Percentiles rank a stretch among this genome's conserved stretches.
These are phyloP conservation scores for Collybiopsis confluens DNA, from an alignment of 768 basidiomycete species.

Conservation along the genomic window DNA sequence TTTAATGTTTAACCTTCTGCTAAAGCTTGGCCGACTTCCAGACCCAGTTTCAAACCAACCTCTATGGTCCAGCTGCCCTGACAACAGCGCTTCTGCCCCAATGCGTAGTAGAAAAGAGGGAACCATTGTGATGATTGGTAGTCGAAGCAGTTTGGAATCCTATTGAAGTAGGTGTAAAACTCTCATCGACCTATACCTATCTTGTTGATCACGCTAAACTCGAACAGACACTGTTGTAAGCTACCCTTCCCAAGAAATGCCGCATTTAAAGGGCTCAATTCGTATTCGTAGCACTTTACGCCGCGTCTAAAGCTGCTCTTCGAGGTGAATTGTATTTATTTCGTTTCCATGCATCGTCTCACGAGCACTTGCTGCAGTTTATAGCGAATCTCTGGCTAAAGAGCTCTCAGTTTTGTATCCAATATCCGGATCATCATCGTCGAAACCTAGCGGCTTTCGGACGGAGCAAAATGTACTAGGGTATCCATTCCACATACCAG, in stretches of 20 bases:
- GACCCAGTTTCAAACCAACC: slow-evolving; percentile 35
- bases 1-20: background rate
- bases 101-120: slow-evolving; percentile 25
- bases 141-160: slow-evolving; percentile 32
- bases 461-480: slow-evolving; percentile 12
- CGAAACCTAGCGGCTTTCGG: background rate
- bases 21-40: background rate
- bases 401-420: background rate
- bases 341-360: no score
- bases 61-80: slow-evolving; percentile 40
- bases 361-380: background rate
- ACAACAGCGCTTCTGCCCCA: slow-evolving; percentile 39
- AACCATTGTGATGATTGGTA: slow-evolving; percentile 36
- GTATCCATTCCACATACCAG: slow-evolving; percentile 12
- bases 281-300: slow-evolving; percentile 28
- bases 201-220: background rate
- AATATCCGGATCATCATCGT: slow-evolving; percentile 9
- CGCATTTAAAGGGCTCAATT: no score
- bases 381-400: slow-evolving; percentile 2
- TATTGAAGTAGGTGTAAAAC: slow-evolving; percentile 24
- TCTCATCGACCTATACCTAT: no score
- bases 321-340: background rate
- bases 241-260: no score
- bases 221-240: background rate
- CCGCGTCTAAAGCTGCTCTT: slow-evolving; percentile 7